Evolutionary conservation across 306 rosid species (phyloP).

Genomic region (Malus asiatica): DNA sequence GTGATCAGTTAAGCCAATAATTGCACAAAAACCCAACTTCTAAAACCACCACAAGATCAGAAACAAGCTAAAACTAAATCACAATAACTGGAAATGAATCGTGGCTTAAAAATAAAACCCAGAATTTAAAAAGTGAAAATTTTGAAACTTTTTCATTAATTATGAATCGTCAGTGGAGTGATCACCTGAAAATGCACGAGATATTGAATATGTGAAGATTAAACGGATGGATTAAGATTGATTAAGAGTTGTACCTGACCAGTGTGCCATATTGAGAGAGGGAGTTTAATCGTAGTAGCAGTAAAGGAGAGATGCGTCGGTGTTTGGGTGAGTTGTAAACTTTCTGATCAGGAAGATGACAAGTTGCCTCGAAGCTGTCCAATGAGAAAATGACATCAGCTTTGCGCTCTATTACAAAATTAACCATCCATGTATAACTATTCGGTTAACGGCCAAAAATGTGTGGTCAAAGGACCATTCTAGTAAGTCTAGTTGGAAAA

Average conservation of each 20-base stretch:
- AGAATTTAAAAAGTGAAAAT: background rate
- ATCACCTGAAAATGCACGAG: slow-evolving; percentile 1
- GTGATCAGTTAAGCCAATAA: background rate
- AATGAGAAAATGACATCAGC: background rate
- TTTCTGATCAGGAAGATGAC: background rate
- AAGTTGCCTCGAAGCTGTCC: background rate
- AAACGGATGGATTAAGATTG: background rate
- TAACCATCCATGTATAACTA: background rate
- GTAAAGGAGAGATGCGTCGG: background rate
- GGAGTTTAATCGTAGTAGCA: background rate
- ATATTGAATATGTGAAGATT: background rate
- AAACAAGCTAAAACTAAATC: background rate
- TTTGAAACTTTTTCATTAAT: background rate
- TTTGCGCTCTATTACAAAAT: background rate
- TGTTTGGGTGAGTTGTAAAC: background rate
- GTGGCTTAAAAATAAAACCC: background rate
- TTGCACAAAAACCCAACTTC: background rate
- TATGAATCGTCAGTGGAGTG: background rate
- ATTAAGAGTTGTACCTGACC: slow-evolving; percentile 18
- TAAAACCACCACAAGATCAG: slow-evolving; percentile 1
- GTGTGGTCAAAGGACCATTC: too few species aligned
- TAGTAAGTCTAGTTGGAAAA: too few species aligned
- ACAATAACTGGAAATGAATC: background rate
- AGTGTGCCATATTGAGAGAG: background rate
- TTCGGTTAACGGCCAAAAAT: background rate